phyloP scores from a whole-genome alignment of 257 asterid species.

The Anisodus acutangulus region DNA sequence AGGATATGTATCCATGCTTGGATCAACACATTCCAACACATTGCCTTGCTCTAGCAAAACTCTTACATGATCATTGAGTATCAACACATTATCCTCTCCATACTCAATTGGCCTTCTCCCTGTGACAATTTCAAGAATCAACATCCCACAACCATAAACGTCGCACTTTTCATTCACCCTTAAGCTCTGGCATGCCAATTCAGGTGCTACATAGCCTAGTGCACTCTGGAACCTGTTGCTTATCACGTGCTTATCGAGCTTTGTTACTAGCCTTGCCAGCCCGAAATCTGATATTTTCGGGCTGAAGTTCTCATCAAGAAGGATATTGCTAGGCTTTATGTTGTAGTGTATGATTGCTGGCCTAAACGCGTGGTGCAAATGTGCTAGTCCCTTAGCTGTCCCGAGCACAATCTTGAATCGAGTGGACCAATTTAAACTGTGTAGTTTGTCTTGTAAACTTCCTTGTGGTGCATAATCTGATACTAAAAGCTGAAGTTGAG shows the following conservation, averaged over 20 bases:
- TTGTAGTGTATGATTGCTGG: slow-evolving; percentile 89
- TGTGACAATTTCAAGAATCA: slow-evolving; percentile 82
- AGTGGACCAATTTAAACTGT: slow-evolving; percentile 55
- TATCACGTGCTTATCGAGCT: slow-evolving; percentile 63
- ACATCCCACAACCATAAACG: slow-evolving; percentile 81
- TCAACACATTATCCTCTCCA: slow-evolving; percentile 83
- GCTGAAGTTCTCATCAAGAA: slow-evolving; percentile 68
- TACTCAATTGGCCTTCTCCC: slow-evolving; percentile 79
- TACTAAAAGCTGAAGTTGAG: slow-evolving; percentile 77
- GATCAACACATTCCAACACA: slow-evolving; percentile 75
- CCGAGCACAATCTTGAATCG: slow-evolving; percentile 74
- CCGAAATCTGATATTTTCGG: slow-evolving; percentile 85
- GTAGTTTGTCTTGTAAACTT: slow-evolving; percentile 69
- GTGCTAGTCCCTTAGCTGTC: slow-evolving; percentile 85
- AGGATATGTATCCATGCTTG: slow-evolving; percentile 64
- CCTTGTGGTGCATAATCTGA: slow-evolving; percentile 69
- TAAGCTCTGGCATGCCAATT: slow-evolving; percentile 82
- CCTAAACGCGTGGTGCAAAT: slow-evolving; percentile 76
- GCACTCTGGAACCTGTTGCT: slow-evolving; percentile 73
- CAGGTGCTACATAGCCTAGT: slow-evolving; percentile 91
- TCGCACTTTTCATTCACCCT: slow-evolving; percentile 94
- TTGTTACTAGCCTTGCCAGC: slow-evolving; percentile 64
- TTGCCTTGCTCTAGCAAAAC: slow-evolving; percentile 79
- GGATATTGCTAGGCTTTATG: slow-evolving; percentile 79
- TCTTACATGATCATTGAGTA: slow-evolving; percentile 78